Percentiles rank a stretch among this genome's conserved stretches.
phyloP scores from a whole-genome alignment of 768 basidiomycete species.

The Macrolepiota dolichaula region DNA sequence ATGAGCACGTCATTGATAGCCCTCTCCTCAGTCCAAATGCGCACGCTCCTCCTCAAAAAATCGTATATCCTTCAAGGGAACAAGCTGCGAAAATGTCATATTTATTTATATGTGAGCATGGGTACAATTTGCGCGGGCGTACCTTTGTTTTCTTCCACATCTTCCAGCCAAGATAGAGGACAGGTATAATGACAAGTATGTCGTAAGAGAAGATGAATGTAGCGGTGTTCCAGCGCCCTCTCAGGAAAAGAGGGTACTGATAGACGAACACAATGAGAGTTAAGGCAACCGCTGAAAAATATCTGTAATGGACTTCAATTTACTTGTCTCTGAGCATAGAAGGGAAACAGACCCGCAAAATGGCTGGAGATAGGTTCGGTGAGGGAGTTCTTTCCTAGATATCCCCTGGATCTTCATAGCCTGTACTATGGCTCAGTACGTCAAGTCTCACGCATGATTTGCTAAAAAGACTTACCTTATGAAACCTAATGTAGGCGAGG shows the following conservation, averaged over 20 bases:
- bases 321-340: not conserved
- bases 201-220: constrained; percentile 48
- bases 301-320: constrained; percentile 23
- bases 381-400: constrained; percentile 38
- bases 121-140: constrained; percentile 2
- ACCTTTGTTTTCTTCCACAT: constrained; percentile 36
- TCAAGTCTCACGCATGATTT: not conserved
- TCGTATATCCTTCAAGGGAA: not conserved
- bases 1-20: not conserved
- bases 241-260: constrained; percentile 49
- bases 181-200: constrained; percentile 39
- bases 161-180: constrained; percentile 46
- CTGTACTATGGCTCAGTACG: constrained; percentile 18
- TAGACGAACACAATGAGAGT: constrained; percentile 43
- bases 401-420: constrained; percentile 43
- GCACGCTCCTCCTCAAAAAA: constrained; percentile 4
- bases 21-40: not conserved
- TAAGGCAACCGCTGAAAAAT: constrained; percentile 40
- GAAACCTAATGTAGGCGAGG: constrained; percentile 46
- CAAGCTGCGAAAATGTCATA: not conserved
- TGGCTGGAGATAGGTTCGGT: constrained; percentile 45
- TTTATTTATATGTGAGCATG: not conserved
- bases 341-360: constrained; percentile 37
- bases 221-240: constrained; percentile 43
- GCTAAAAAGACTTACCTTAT: constrained; percentile 28